Conservation (phyloP, 140 eudicot species). For the Erigeron philadelphicus region DNA sequence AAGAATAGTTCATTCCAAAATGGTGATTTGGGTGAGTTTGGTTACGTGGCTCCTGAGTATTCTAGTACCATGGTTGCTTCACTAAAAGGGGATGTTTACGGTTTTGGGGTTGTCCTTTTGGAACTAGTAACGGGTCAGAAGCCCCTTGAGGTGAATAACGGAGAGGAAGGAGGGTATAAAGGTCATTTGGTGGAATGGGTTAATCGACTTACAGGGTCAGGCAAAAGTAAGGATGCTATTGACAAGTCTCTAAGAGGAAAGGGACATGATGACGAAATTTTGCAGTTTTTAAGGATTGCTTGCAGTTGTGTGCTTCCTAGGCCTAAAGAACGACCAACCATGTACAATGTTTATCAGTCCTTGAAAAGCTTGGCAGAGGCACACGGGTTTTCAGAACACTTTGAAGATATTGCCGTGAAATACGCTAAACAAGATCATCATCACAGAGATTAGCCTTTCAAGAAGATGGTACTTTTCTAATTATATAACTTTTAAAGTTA, state of each 20-base stretch:
- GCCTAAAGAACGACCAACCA: slow-evolving; percentile 57
- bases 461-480: slow-evolving; percentile 21
- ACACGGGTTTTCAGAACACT: slow-evolving; percentile 42
- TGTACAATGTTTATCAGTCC: slow-evolving; percentile 49
- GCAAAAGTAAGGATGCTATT: slow-evolving; percentile 42
- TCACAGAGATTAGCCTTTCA: slow-evolving; percentile 35
- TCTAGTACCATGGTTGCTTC: slow-evolving; percentile 62
- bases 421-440: slow-evolving; percentile 40
- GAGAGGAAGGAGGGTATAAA: slow-evolving; percentile 53
- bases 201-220: slow-evolving; percentile 31
- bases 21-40: slow-evolving; percentile 59
- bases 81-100: slow-evolving; percentile 57
- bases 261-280: slow-evolving; percentile 47
- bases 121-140: slow-evolving; percentile 56
- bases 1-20: slow-evolving; percentile 48
- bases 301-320: slow-evolving; percentile 50
- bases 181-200: slow-evolving; percentile 68
- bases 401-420: slow-evolving; percentile 46
- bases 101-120: slow-evolving; percentile 59
- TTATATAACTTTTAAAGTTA: slow-evolving; percentile 13
- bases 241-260: slow-evolving; percentile 44
- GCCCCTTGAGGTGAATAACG: slow-evolving; percentile 53
- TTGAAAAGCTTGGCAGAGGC: slow-evolving; percentile 40
- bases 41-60: slow-evolving; percentile 66
- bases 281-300: slow-evolving; percentile 48